Base-by-base conservation (phyloP, 2,329 filamentous ascomycete genomes). In the Cadophora gregata region DNA sequence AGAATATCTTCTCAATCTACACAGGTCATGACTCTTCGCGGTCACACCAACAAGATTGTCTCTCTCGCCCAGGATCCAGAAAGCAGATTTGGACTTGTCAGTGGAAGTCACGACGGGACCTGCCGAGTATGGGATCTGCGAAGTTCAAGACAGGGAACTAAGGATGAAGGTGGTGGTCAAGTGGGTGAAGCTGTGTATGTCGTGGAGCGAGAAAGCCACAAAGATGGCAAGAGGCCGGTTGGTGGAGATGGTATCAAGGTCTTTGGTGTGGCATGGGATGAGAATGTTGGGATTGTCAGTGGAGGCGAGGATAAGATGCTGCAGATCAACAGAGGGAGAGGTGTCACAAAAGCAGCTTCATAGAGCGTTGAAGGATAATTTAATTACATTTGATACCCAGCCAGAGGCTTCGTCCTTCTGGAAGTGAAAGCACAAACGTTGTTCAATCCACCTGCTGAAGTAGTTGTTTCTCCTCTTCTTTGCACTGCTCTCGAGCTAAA, bases 91-190 rank as follows among this genome's bases (percentile, higher is more conserved):
- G 88, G 91, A n/a, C 84, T 99, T 9, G 92, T 95, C 0, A 96
- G 91, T 36, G 95, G 88, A n/a, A 92, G 91, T 55, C 92, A 97
- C 79, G 96, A 99, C 78, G 93, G 95, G 38, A 97, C 93, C 1
- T 96, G 93, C 75, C 87, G 93, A 61, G 89, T 99, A 59, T 99
- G 96, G 96, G 96, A 99, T 82, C 85, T 98, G 71, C 85, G 96
- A 63, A 90, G 88, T 74, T 87, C 86, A 62, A 83, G 88, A 77
- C 84, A 81, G 21, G 85, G 83, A 9, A 84, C 83, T 2, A 82
- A 87, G 73, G 80, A 89, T 77, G 86, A 89, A 77, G 82, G 88
- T 75, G 82, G 83, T 78, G 79, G 83, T 75, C 66, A 87, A 75
- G 81, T 94, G 80, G 79, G 92, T 86, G 83, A 95, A 85, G 79